Base-by-base conservation (phyloP, 306 rosid genomes). In the Vigna nakashimae region DNA sequence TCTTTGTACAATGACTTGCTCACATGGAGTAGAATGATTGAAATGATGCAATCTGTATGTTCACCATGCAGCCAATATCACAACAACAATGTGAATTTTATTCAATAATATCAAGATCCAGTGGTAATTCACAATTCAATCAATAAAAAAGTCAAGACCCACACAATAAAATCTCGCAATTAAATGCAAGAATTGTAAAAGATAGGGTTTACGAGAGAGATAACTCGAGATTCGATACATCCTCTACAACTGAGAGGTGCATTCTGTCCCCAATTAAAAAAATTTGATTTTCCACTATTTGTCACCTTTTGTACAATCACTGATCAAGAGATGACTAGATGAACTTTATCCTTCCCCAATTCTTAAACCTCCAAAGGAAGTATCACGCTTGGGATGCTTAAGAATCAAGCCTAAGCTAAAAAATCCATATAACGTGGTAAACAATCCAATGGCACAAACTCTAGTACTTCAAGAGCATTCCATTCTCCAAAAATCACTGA, bases 1-100 rank as follows among this genome's bases (percentile, higher is more conserved):
- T 28, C 18, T 58, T 14, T 60, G 32, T 60, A 60, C 18, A 59
- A 26, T 28, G 65, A 6, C 66, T 18, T 14, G 30, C 66, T 30
- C 30, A 14, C 10, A 60, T 60, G 20, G 66, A 60, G 66, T 28
- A 38, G 11, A 60, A 60, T 60, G 66, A 60, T 6, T 28, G 66
- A 2, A 58, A 58, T 58, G 38, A 58, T 16, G 13, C 38, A 58
- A 24, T 57, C 24, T 57, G 9, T 57, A 22, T 11, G 9, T 5
- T 58, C 17, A 11, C 64, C 12, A 2, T 26, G 32, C 63, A 58
- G 38, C 38, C 38, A 58, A 58, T 58, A 58, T 58, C 17, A 12
- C 38, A 24, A 57, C 38, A 26, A 12, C 36, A 12, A 57, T 57
- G 64, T 12, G 17, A 56, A 56, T 56, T 30, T 22, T 56, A 56